Percentiles rank a stretch among this genome's conserved stretches.
phyloP scores from a whole-genome alignment of 208 protist genomes.

The Wallacemonas sp. region DNA sequence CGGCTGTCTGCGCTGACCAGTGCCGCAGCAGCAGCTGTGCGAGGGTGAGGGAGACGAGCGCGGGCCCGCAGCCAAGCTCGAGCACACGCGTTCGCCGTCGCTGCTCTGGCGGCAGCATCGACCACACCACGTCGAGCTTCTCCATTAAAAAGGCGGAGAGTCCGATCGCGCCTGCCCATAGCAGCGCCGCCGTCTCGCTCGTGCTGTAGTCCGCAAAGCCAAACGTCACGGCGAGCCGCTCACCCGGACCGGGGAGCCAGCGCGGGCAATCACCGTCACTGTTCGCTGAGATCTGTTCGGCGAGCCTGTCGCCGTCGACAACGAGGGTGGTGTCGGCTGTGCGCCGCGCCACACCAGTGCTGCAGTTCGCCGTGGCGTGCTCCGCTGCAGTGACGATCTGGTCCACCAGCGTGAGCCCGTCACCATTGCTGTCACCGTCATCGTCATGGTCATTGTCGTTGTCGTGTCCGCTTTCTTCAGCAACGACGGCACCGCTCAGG shows the following conservation, averaged over 20 bases:
- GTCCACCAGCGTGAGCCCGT: constrained; percentile 3
- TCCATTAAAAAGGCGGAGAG: constrained; percentile 53
- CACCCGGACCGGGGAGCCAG: not conserved
- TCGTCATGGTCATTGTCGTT: no score
- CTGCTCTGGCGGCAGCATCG: not conserved
- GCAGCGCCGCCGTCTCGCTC: constrained; percentile 50
- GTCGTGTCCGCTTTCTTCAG: no score
- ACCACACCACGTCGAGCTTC: constrained; percentile 14
- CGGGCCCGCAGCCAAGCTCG: constrained; percentile 61
- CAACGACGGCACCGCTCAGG: constrained; percentile 18
- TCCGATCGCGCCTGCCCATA: constrained; percentile 60
- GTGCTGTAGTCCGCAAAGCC: constrained; percentile 60
- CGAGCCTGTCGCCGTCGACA: constrained; percentile 10
- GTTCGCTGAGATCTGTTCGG: not conserved
- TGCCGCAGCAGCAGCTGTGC: constrained; percentile 14
- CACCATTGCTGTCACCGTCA: not conserved
- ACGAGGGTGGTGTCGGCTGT: constrained; percentile 38
- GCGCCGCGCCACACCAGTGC: constrained; percentile 32
- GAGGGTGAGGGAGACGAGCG: constrained; percentile 43
- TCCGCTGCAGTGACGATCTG: constrained; percentile 25
- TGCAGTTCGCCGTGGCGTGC: constrained; percentile 43
- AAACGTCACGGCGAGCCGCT: constrained; percentile 32
- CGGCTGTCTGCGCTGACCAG: not conserved
- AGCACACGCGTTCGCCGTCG: constrained; percentile 20
- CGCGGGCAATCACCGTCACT: not conserved